phyloP scores from a whole-genome alignment of 2,329 filamentous ascomycete genomes.

The Colletotrichum melonis region DNA sequence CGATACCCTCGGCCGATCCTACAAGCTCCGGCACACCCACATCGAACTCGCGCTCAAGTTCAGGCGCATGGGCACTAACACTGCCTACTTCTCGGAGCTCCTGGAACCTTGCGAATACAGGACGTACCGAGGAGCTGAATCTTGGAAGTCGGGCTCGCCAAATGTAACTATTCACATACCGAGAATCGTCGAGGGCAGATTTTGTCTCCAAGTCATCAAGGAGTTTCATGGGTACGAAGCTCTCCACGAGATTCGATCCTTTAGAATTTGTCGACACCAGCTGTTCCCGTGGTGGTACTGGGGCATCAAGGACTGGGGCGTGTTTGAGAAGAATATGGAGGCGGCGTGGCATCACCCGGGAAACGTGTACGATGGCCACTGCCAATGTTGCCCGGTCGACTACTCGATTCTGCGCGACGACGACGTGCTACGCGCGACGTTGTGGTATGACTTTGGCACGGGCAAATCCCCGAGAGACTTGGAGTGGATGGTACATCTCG shows the following conservation, averaged over 20 bases:
- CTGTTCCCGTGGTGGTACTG: neutral
- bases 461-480: neutral
- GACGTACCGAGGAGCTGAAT: neutral
- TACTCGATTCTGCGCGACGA: neutral
- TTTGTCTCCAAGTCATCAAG: neutral
- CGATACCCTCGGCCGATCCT: neutral
- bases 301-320: neutral
- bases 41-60: neutral
- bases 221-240: neutral
- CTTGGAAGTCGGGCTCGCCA: neutral
- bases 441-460: conserved; percentile 2
- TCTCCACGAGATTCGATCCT: neutral
- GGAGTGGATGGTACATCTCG: neutral
- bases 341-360: neutral
- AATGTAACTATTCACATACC: neutral
- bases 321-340: neutral
- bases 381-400: neutral
- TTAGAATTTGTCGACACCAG: neutral
- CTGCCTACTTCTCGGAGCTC: neutral
- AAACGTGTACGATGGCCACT: neutral
- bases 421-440: neutral
- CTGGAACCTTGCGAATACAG: neutral
- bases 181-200: neutral
- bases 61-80: neutral
- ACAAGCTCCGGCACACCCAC: neutral